Evolutionary conservation across 192 early-diverging fungal species (phyloP).

Genomic region (Allomyces arbusculus): DNA sequence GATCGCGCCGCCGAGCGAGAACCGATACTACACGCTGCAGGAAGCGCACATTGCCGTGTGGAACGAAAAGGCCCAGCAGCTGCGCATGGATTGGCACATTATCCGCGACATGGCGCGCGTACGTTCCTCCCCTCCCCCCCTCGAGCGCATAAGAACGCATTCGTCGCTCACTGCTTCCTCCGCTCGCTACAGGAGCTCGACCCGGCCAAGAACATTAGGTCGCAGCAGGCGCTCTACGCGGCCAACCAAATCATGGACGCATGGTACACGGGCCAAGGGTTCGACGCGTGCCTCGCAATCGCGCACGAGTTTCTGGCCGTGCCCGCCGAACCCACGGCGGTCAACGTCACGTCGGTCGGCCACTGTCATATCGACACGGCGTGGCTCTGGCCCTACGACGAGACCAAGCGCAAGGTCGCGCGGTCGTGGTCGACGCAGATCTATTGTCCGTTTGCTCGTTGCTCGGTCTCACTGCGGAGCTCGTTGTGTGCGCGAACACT

Average conservation of each 20-base stretch:
- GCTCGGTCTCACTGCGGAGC: too few relatives aligned
- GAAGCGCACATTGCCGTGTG: constrained; percentile 47
- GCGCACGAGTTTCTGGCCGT: constrained; percentile 38
- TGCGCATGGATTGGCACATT: constrained; percentile 60
- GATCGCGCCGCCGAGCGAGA: constrained; percentile 45
- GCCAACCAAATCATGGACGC: constrained; percentile 65
- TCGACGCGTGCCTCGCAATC: constrained; percentile 24
- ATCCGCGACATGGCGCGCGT: constrained; percentile 36
- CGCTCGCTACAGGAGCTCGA: too few relatives aligned
- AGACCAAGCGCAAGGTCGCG: constrained; percentile 86
- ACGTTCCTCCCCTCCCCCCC: too few relatives aligned
- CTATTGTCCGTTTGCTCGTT: constrained; percentile 3
- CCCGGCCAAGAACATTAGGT: constrained; percentile 32
- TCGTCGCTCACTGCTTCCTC: too few relatives aligned
- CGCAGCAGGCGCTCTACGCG: constrained; percentile 55
- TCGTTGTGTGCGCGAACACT: background rate
- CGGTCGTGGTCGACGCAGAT: constrained; percentile 67
- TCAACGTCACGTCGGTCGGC: constrained; percentile 55
- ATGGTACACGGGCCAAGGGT: constrained; percentile 29
- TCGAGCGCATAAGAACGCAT: too few relatives aligned
- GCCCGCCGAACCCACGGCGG: constrained; percentile 29
- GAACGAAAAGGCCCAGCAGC: constrained; percentile 43
- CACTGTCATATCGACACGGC: constrained; percentile 87
- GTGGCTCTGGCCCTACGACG: constrained; percentile 95
- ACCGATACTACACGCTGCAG: constrained; percentile 36